Base-by-base conservation (phyloP, 345 rosid species). In the Eutrema yunnanense region DNA sequence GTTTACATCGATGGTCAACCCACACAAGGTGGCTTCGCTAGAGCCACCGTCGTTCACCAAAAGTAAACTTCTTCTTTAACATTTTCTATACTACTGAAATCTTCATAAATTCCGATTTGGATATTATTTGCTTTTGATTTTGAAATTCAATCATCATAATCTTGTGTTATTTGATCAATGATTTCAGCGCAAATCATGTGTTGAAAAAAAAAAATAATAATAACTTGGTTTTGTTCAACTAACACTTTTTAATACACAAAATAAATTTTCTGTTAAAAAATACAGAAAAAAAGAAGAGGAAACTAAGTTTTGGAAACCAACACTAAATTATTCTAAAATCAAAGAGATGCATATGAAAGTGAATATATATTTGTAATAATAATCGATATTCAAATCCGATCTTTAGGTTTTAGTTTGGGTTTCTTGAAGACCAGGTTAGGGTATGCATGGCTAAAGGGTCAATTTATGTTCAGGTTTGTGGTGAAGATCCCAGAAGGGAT, bases 401-500 rank as follows among this genome's bases (percentile, higher is more conserved):
- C 50, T 72, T 61, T 41, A 42, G 48, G 32, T 72, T 72, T 51
- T 5, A 32, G 51, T 47, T 58, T 8, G 7, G 41, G 33, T 48
- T 57, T 65, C 78, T 59, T 74, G 68, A 4, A 38, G 7, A 10
- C 43, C 11, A 74, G 32, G 67, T 38, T 62, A 69, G 37, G 34
- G 4, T 63, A 48, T 49, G 26, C 55, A 19, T 54, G 6, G 61
- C 44, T 72, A 49, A 74, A 62, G 37, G 19, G 22, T 66, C 38
- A 1, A 38, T n/a, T 46, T 38, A 11, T 68, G 37, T 60, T 42
- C 66, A 88, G 96, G 83, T 94, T 89, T 81, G 88, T 84, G 73
- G 92, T 86, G 82, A 89, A 85, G 79, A 88, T 91, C 46, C 98
- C 98, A 9, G 95, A 88, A 3, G 96, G 97, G 52, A 77, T 94